A percentile compares a stretch with the other conserved stretches of the same genome.
phyloP scores from a whole-genome alignment of 495 filamentous ascomycete genomes.

The Thermothielavioides terrestris region DNA sequence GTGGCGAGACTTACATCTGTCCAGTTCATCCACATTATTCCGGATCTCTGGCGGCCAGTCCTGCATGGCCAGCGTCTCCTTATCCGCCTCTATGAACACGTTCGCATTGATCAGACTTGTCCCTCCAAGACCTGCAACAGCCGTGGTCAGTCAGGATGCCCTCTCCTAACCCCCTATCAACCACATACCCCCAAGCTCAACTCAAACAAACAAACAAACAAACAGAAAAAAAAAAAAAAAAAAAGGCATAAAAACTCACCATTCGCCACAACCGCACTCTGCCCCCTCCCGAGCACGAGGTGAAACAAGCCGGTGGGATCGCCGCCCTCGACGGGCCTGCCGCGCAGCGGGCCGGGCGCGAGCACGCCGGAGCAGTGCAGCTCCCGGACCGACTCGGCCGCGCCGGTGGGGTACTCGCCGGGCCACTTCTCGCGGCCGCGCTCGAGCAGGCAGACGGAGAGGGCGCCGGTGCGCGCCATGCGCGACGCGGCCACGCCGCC shows the following conservation, averaged over 20 bases:
- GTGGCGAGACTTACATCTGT: constrained; percentile 40
- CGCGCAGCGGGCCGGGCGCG: constrained; percentile 31
- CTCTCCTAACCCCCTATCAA: background rate
- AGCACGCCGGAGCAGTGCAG: constrained; percentile 51
- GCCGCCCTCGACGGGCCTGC: constrained; percentile 35
- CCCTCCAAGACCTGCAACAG: constrained; percentile 48
- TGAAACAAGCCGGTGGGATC: constrained; percentile 57
- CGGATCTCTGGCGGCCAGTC: constrained; percentile 54
- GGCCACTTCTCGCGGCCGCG: constrained; percentile 56
- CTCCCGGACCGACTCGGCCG: constrained; percentile 34
- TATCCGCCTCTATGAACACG: constrained; percentile 55
- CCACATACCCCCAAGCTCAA: too few relatives aligned
- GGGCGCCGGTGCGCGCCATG: constrained; percentile 53
- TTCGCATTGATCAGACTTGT: constrained; percentile 61
- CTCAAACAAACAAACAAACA: too few relatives aligned
- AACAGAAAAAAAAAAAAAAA: background rate
- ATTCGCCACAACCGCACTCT: constrained; percentile 58
- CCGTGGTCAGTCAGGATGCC: background rate
- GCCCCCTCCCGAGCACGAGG: constrained; percentile 53
- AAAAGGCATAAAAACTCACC: constrained; percentile 34
- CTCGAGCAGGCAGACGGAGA: constrained; percentile 55
- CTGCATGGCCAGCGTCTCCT: constrained; percentile 43
- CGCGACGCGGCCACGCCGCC: constrained; percentile 58
- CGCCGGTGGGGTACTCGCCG: constrained; percentile 49
- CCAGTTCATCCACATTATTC: constrained; percentile 33